Base-by-base conservation (phyloP, 2,329 filamentous ascomycete species). In the Colletotrichum sp. region DNA sequence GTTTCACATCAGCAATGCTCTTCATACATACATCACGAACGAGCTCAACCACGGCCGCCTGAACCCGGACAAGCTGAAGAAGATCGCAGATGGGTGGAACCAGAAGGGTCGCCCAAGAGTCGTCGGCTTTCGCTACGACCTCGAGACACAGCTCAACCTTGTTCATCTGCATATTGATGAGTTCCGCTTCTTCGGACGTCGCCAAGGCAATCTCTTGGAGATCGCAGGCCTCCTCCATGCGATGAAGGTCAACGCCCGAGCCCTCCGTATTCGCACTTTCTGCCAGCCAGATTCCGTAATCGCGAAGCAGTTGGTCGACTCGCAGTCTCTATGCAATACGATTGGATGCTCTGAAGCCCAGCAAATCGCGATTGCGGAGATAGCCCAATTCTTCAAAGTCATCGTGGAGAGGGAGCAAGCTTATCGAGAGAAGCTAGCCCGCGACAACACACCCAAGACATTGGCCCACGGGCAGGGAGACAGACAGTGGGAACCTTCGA, bases 141-240 rank as follows among this genome's bases (percentile, higher is more conserved):
- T 91, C 4, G 89, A 91, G 81, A 91, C 89, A 1, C 90, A 91
- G 80, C 78, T 91, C n/a, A 88, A 90, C 13, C 84, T 92, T 13
- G 79, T 91, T 27, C 78, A 80, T 18, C 78, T 87, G 11, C 90
- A 91, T 75, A 78, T 86, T 33, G 79, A 86, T 12, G 85, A 87
- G 27, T 91, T 92, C 77, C 85, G 85, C 38, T 91, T 91, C 80
- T 87, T 88, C 77, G 88, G 88, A 36, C 84, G 84, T 4, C 81
- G 83, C 12, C 85, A 88, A 69, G 82, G 83, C 31, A 83, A 86
- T 62, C 79, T 81, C 0, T 77, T 83, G 4, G 85, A 87, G 72
- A 84, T 90, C 54, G 77, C 80, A 9, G 87, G 86, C 3, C 81
- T 91, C 8, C 79, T 91, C 8, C 84, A 88, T 55, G 84, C 86